phyloP scores from a whole-genome alignment of 441 rosid genomes.

The Cnidoscolus chayamansa region DNA sequence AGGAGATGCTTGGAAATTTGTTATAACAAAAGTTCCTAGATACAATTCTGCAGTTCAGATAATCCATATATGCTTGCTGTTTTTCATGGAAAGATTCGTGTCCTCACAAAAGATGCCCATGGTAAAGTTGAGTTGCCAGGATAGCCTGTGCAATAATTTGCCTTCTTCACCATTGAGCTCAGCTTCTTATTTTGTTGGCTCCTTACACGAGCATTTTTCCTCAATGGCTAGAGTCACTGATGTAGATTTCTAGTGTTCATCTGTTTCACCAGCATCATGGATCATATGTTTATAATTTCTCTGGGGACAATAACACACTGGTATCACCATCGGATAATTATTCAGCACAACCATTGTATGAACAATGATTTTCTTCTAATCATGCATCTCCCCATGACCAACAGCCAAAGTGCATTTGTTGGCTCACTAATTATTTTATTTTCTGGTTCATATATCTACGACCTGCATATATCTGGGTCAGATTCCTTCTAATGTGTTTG shows the following conservation, averaged over 20 bases:
- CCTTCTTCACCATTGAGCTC: conserved; percentile 31
- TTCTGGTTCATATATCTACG: neutral
- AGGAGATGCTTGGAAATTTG: conserved; percentile 88
- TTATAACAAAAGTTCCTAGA: conserved; percentile 61
- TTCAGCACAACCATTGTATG: no score
- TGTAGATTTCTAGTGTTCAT: neutral
- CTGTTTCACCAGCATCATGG: neutral
- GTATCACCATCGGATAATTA: no score
- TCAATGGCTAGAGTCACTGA: conserved; percentile 6
- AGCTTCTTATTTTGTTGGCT: conserved; percentile 27
- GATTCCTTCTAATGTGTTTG: neutral
- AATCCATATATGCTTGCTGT: conserved; percentile 80
- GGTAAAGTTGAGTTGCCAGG: conserved; percentile 50
- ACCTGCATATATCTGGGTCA: neutral
- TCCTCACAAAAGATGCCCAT: conserved; percentile 60
- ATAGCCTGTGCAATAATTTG: conserved; percentile 49
- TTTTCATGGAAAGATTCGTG: conserved; percentile 76
- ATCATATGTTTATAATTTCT: neutral
- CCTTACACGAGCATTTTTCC: conserved; percentile 30
- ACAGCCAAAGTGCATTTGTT: no score
- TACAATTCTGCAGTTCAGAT: conserved; percentile 55
- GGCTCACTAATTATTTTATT: neutral
- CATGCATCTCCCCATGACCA: no score
- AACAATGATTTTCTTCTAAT: no score
- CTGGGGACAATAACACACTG: no score